phyloP scores from a whole-genome alignment of 495 filamentous ascomycete species.

The Trichoderma gamsii region DNA sequence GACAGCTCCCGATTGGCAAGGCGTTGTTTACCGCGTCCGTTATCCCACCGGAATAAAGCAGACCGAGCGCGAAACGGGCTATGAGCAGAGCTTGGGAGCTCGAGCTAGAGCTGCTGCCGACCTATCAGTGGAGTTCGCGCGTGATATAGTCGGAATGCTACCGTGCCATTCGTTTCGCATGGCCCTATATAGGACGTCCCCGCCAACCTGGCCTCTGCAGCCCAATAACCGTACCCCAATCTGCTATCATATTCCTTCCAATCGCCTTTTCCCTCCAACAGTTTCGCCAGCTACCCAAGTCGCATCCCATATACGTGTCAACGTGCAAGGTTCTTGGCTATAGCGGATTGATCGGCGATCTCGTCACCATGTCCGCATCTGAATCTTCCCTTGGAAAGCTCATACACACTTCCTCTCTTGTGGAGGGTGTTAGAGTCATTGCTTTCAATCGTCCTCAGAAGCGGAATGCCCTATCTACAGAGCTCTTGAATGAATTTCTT shows the following conservation, averaged over 20 bases:
- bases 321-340: background rate
- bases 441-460: slow-evolving; percentile 32
- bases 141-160: slow-evolving; percentile 5
- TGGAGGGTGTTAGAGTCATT: slow-evolving; percentile 26
- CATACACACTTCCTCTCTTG: slow-evolving; percentile 8
- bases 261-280: slow-evolving; percentile 8
- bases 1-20: background rate
- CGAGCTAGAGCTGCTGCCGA: background rate
- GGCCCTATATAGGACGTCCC: slow-evolving; percentile 6
- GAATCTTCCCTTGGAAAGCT: background rate
- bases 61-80: background rate
- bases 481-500: slow-evolving; percentile 26
- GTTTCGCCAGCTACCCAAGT: background rate
- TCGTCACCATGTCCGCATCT: slow-evolving; percentile 8
- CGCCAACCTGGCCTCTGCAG: background rate
- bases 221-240: background rate
- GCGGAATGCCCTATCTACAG: slow-evolving; percentile 35
- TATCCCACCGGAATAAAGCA: slow-evolving; percentile 2
- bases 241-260: background rate
- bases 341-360: background rate
- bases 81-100: background rate
- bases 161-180: slow-evolving; percentile 3
- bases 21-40: background rate
- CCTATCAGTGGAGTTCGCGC: slow-evolving; percentile 8
- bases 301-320: background rate